Base-by-base conservation (phyloP, 2,329 filamentous ascomycete species). In the Conoideocrella luteorostrata region DNA sequence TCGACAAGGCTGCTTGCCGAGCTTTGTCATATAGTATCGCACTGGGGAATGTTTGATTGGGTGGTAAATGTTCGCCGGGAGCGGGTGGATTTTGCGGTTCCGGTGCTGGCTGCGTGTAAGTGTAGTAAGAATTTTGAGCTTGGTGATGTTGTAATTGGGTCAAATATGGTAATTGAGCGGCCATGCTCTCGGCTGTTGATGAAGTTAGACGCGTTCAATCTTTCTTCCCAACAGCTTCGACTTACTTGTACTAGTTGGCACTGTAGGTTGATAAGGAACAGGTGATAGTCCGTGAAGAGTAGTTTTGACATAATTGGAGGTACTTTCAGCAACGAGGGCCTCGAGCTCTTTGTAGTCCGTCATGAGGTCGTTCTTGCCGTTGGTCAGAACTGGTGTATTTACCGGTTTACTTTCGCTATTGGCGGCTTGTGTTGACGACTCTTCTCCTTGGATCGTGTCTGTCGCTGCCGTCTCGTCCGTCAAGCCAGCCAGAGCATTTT, bases 11-110 rank as follows among this genome's bases (percentile, higher is more conserved):
- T 3, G 76, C 76, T 51, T 80, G 77, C 2, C 77, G 70, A 11
- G 77, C 77, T 42, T 73, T 71, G 47, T 80, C 76, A 45, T 80
- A 81, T 1, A 81, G 60, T 1, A 73, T 66, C 0, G 75, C 67
- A 17, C 74, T 80, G 0, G 77, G 69, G 17, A 69, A 72, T 4
- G 69, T 71, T 48, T 81, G 77, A 39, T 78, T 75, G 0, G 77
- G 77, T 4, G 77, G 77, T 0, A 80, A 55, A 21, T 65, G 65
- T 29, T 65, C 60, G 2, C 61, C 59, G 11, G 56, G 57, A 3
- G 51, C 56, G 5, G 55, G 56, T 11, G 50, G 57, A 12, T 50
- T 60, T 7, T 52, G 56, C 21, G 47, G 49, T 39, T 68, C 64
- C n/a, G 68, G 50, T 51, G 63, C 45, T 54, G 64, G 52, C 39